Evolutionary conservation across 2,329 filamentous ascomycete species (phyloP), one percentile per base, ranked within the genome.

Genomic region (Ascochyta clinopodiicola): DNA sequence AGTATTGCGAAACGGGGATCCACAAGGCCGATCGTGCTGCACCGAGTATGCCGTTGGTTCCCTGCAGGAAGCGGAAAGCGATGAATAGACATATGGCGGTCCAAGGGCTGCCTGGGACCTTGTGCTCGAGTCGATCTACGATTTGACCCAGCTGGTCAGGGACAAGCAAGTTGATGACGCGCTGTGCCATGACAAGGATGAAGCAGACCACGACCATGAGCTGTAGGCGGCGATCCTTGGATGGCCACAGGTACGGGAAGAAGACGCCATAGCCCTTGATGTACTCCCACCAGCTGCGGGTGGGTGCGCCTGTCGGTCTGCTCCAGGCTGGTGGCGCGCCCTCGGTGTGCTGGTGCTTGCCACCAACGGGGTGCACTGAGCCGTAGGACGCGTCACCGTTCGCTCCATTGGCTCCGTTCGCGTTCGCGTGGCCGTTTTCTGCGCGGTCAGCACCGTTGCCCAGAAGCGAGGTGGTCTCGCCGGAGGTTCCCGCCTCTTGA

Each of bases 1-100:
- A 96, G 75, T 98, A 96, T 75, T 99, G 95, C 32, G 93, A 92
- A 53, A 99, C 92, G 0, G 95, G 94, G 45, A 99, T 95, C 95
- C 95, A 99, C 31, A 99, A 81, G 32, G 92, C 86, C 21, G 91
- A 89, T 61, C 95, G 86, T 31, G 90, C 69, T 1, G 92, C 94
- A 7, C 92, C 92, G 31, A 99, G 83, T 42, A 98, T 80, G 19
- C 95, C 95, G 56, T 94, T 95, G 47, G 86, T 88, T 2, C 95
- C 95, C 76, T 98, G 95, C 15, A 98, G 83, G 71, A 93, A 84
- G 65, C 91, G 88, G 69, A 87, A 91, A 34, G 87, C 64, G 57
- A 96, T 89, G 75, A 96, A 91, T 9, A 96, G 77, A 50, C 84
- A 83, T 44, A 96, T 91, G 47, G 86, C 81, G 36, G 80, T 72